Base-by-base conservation (phyloP, 179 eudicot species). In the Vitellaria paradoxa region DNA sequence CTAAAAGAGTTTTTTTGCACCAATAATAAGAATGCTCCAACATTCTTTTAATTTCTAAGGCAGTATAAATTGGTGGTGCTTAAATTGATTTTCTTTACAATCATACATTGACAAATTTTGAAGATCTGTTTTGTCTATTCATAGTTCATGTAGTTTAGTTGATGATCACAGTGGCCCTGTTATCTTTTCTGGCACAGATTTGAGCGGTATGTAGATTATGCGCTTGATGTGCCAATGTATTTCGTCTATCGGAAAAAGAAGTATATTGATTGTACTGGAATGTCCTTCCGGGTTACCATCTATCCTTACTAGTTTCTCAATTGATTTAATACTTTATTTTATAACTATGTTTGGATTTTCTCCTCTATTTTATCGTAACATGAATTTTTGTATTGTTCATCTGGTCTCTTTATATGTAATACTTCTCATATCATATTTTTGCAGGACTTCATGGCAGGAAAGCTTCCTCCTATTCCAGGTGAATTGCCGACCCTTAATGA, bases 191-290 rank as follows among this genome's bases (percentile, higher is more conserved):
- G 79, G 76, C 78, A 61, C 88, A 96, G 99, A 84, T 96, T 96
- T 83, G 98, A 96, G 87, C 92, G 80, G 76, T 96, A 96, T 82
- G 99, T 96, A 45, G 98, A 96, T 76, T 96, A 94, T 90, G 99
- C 98, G 47, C 94, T 96, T 40, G 93, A 96, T 80, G 98, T 94
- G 74, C 98, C 99, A 26, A 96, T 96, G 99, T 96, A 94, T 85
- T 94, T 93, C 63, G 98, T 89, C 68, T 92, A 88, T 70, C 93
- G 97, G 62, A 88, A 89, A 63, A 86, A 92, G 80, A 89, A 89
- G 75, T 93, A 93, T 83, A 82, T 96, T 74, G 96, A 96, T 81
- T 96, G 99, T 88, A 73, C 82, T 78, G 99, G 99, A 74, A 52
- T 92, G 88, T 96, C 98, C 75, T 96, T 96, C 82, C 87, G 94